A percentile compares a stretch with the other conserved stretches of the same genome.
These are phyloP conservation scores for Pilasporangium apinafurcum DNA, from an alignment of 352 stramenopile genomes.

Conservation along the genomic window DNA sequence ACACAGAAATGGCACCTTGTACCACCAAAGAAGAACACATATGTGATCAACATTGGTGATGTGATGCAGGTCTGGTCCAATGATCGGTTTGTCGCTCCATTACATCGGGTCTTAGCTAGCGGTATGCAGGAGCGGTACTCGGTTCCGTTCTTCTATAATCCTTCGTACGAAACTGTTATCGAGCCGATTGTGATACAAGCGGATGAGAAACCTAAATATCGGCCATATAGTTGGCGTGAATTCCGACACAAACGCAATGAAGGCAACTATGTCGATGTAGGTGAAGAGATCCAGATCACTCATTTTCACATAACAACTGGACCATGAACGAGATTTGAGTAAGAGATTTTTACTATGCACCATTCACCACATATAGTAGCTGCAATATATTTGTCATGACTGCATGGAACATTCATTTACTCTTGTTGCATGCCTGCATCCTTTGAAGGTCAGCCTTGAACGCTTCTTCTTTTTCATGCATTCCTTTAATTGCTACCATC, in stretches of 20 bases:
- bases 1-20: slow-evolving; percentile 29
- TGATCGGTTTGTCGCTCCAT: slow-evolving; percentile 30
- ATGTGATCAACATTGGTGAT: slow-evolving; percentile 60
- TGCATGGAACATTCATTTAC: too few species aligned
- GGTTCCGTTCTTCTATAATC: slow-evolving; percentile 48
- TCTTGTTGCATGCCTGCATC: too few species aligned
- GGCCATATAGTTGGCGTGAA: slow-evolving; percentile 83
- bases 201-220: slow-evolving; percentile 45
- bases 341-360: too few species aligned
- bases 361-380: too few species aligned
- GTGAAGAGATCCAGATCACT: slow-evolving; percentile 90
- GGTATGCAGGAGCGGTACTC: slow-evolving; percentile 23
- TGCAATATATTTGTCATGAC: too few species aligned
- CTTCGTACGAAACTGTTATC: slow-evolving; percentile 56
- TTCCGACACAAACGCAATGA: slow-evolving; percentile 85
- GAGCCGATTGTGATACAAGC: slow-evolving; percentile 49
- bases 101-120: slow-evolving; percentile 35
- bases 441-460: too few species aligned
- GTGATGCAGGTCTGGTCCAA: slow-evolving; percentile 51
- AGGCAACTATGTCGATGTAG: slow-evolving; percentile 88
- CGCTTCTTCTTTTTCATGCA: too few species aligned
- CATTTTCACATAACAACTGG: slow-evolving; percentile 37
- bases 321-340: not conserved
- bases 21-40: slow-evolving; percentile 22
- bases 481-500: too few species aligned